These are phyloP conservation scores for Thuja plicata DNA, from an alignment of 83 land plant genomes.

Conservation along the genomic window DNA sequence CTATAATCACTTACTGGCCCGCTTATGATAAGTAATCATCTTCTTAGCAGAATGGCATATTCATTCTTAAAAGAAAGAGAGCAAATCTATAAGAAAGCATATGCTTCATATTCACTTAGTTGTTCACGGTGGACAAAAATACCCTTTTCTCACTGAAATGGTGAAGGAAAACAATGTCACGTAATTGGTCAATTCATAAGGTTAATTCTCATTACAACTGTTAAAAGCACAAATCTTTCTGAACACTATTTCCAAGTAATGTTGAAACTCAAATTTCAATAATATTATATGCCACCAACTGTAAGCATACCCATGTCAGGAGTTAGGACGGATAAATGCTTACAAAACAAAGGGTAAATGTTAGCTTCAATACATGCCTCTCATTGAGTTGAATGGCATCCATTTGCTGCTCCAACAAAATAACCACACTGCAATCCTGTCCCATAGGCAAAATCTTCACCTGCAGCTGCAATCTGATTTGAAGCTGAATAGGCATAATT, in stretches of 20 bases:
- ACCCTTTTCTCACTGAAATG: constrained; percentile 1
- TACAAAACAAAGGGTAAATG: background rate
- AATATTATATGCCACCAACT: background rate
- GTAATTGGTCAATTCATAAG: background rate
- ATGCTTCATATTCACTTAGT: background rate
- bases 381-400: constrained; percentile 25
- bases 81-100: background rate
- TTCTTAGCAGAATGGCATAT: background rate
- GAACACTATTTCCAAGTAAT: background rate
- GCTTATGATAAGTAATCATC: background rate
- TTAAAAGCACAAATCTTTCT: background rate
- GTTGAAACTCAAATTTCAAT: background rate
- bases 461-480: constrained; percentile 22
- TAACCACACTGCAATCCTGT: constrained; percentile 24
- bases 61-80: background rate
- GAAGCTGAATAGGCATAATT: constrained; percentile 19
- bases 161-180: background rate
- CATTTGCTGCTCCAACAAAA: constrained; percentile 31
- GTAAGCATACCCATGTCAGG: background rate
- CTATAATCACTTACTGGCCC: background rate
- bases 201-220: background rate
- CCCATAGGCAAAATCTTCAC: constrained; percentile 25
- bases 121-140: background rate
- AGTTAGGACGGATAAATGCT: background rate
- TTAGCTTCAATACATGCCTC: background rate